Base-by-base conservation (phyloP, 2,329 filamentous ascomycete genomes). In the Apiospora pterosperma region DNA sequence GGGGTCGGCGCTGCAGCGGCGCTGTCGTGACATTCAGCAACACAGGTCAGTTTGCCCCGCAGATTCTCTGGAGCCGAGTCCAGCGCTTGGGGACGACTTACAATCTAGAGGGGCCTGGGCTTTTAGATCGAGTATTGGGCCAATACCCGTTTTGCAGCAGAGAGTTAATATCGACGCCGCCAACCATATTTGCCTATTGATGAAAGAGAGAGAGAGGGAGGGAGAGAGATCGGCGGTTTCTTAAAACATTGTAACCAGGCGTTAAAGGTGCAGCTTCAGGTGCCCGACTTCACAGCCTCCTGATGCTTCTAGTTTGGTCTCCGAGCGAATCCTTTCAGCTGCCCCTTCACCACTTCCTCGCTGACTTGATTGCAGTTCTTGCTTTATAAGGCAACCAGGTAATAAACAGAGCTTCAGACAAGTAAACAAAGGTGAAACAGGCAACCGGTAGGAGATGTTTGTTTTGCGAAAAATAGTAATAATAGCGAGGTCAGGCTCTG, bases 131-230 rank as follows among this genome's bases (percentile, higher is more conserved):
- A n/a, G 73, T 72, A 64, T 60, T 75, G 36, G 69, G 67, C 73
- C 73, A 76, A 69, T 74, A 75, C 63, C 73, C 74, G 55, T 72
- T 70, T 61, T 69, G 68, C 63, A 75, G 64, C 64, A 74, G 66
- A 34, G 70, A 66, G 19, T 74, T 69, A 58, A 76, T 62, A 55
- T 72, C 71, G 48, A 69, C 67, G 19, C 63, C 44, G 58, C 70
- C 69, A 62, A 68, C 69, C 72, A 76, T 76, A 36, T 67, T 73
- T 64, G 64, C 64, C 28, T 55, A 34, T 11, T 55, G 19, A 6
- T n/a, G 19, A 8, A 31, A 55, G 12, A 3, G 16, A 19, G 25
- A 19, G 25, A 68, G 62, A 34, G 8, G 16, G 21, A 5, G 28
- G 3, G 28, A n/a, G 25, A 28, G 48, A 55, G 48, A 55, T 34